Evolutionary conservation across 345 rosid genomes (phyloP).

Genomic region (Lepidium didymum): DNA sequence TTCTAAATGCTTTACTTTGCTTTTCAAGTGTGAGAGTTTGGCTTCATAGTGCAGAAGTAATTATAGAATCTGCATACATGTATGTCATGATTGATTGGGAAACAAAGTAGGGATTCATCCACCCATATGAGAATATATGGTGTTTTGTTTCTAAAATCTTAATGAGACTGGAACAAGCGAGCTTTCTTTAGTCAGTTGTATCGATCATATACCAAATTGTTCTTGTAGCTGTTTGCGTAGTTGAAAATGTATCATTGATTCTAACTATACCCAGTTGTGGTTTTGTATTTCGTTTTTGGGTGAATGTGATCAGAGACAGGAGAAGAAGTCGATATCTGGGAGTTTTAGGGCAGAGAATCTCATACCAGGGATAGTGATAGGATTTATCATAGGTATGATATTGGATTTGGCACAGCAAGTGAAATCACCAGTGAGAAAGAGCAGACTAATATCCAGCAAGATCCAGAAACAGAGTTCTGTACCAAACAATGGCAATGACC

Average conservation of each 20-base stretch:
- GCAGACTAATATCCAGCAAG: constrained; percentile 53
- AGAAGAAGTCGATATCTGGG: constrained; percentile 44
- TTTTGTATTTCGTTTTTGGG: not conserved
- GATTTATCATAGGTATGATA: constrained; percentile 75
- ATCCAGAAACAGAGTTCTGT: constrained; percentile 33
- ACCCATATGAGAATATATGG: not conserved
- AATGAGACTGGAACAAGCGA: not conserved
- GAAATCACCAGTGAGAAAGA: constrained; percentile 38
- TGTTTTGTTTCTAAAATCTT: not conserved
- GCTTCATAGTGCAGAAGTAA: not conserved
- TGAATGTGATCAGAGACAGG: constrained; percentile 45
- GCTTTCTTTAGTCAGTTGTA: not conserved
- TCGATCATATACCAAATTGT: not conserved
- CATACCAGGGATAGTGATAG: constrained; percentile 72
- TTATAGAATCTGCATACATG: not conserved
- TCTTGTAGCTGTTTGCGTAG: not conserved
- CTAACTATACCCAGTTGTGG: not conserved
- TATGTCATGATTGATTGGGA: not conserved
- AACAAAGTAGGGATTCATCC: not conserved
- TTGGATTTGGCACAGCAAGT: constrained; percentile 59
- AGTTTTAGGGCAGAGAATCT: constrained; percentile 76
- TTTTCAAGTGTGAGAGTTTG: not conserved
- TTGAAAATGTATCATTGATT: not conserved
- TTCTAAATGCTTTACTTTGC: not conserved
- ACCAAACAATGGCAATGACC: constrained; percentile 37